Conservation (phyloP, 129 eudicot species). For the Cynara cardunculus region DNA sequence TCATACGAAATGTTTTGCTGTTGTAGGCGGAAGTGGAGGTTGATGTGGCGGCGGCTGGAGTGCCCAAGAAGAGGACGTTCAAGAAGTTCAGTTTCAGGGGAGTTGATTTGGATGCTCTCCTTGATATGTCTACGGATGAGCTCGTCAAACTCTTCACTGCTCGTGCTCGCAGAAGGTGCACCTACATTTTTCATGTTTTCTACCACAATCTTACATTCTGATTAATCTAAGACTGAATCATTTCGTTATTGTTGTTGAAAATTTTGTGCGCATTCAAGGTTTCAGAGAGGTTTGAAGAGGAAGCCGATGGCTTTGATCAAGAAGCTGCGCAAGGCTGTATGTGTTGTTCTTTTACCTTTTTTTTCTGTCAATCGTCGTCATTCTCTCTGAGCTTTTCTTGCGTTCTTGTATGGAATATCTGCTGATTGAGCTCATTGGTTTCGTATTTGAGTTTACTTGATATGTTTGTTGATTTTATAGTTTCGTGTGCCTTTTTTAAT, state of each 20-base stretch:
- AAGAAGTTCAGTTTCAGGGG: conserved; percentile 78
- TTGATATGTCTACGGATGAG: conserved; percentile 67
- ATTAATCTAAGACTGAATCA: too few species aligned
- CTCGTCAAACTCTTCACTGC: conserved; percentile 67
- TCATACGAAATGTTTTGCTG: not conserved
- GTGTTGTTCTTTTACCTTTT: not conserved
- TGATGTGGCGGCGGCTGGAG: conserved; percentile 40
- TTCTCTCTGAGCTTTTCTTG: too few species aligned
- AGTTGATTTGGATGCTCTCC: conserved; percentile 71
- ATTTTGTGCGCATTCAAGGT: conserved; percentile 14
- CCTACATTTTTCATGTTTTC: not conserved
- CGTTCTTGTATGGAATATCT: too few species aligned
- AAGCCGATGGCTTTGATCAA: conserved; percentile 57
- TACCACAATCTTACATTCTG: too few species aligned
- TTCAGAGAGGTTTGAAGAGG: conserved; percentile 49
- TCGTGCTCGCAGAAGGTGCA: conserved; percentile 60
- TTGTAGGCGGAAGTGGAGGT: conserved; percentile 60
- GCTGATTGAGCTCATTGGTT: too few species aligned
- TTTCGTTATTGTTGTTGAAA: too few species aligned
- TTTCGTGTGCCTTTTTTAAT: too few species aligned
- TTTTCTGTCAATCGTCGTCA: not conserved
- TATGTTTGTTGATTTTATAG: too few species aligned
- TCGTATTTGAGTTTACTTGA: too few species aligned
- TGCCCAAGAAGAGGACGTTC: conserved; percentile 73
- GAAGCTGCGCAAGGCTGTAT: conserved; percentile 54